Percentiles rank a stretch among this genome's conserved stretches.
Evolutionary conservation across 352 stramenopile species (phyloP).

Genomic region (Globisporangium recalcitrans): DNA sequence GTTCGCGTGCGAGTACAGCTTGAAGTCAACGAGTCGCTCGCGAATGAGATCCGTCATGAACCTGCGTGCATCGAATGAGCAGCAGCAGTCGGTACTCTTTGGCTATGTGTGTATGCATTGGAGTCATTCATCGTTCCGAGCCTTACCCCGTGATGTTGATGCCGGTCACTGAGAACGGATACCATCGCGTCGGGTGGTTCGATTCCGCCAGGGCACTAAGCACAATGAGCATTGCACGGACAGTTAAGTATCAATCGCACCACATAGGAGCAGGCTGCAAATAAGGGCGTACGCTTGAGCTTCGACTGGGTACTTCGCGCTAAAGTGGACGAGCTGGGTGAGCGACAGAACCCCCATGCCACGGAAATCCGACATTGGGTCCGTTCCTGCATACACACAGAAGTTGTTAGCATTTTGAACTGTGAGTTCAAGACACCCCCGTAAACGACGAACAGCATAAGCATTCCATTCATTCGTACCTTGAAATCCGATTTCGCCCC

Average conservation of each 20-base stretch:
- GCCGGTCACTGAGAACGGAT: conserved; percentile 79
- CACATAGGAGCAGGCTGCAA: not conserved
- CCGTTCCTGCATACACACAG: conserved; percentile 34
- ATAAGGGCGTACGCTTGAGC: conserved; percentile 41
- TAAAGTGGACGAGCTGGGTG: conserved; percentile 73
- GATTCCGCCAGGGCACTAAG: conserved; percentile 74
- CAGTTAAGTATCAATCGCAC: not conserved
- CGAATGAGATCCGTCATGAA: conserved; percentile 75
- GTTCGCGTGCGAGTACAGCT: conserved; percentile 47
- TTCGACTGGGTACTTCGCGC: conserved; percentile 67
- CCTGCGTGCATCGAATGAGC: conserved; percentile 14
- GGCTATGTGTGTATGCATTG: not conserved
- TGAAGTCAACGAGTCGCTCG: conserved; percentile 71
- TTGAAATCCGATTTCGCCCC: conserved; percentile 86
- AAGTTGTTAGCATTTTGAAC: too few species aligned
- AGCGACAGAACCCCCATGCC: conserved; percentile 80
- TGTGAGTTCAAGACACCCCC: too few species aligned
- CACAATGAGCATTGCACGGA: not conserved
- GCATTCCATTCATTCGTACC: conserved; percentile 20
- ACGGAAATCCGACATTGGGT: conserved; percentile 84
- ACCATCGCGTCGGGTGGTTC: conserved; percentile 82
- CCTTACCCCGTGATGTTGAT: conserved; percentile 80
- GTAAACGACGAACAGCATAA: not conserved
- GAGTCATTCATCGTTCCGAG: not conserved
- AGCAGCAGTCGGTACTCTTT: not conserved